phyloP scores from a whole-genome alignment of 306 rosid genomes.

The Glycine latifolia region DNA sequence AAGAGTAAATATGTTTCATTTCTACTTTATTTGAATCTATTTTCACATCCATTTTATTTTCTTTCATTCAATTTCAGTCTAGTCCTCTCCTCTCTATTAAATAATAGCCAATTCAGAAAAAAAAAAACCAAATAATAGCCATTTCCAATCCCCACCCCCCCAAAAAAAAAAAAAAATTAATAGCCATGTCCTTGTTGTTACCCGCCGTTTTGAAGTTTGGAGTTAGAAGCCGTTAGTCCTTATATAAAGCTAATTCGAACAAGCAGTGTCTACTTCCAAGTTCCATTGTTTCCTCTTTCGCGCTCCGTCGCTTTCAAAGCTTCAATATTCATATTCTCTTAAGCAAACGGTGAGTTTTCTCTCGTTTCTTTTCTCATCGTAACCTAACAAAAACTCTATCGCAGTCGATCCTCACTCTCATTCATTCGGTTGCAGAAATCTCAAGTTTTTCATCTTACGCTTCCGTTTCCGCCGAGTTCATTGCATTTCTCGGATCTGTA shows the following conservation, averaged over 20 bases:
- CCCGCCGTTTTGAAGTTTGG: constrained; percentile 41
- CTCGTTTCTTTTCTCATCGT: constrained; percentile 10
- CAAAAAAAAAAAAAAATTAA: no score
- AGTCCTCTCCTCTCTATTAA: no score
- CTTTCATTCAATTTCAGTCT: no score
- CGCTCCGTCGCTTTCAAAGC: not conserved
- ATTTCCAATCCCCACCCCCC: no score
- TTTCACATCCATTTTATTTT: no score
- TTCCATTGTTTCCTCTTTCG: not conserved
- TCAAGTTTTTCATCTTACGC: not conserved
- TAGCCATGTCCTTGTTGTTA: no score
- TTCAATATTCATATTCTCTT: constrained; percentile 26
- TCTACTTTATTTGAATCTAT: no score
- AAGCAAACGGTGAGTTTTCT: constrained; percentile 35
- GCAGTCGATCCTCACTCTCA: constrained; percentile 24
- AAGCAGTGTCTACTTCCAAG: not conserved
- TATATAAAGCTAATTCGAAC: constrained; percentile 13
- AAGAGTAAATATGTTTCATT: no score
- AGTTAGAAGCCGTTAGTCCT: constrained; percentile 40
- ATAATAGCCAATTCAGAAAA: no score
- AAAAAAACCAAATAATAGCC: no score
- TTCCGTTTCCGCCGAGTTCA: no score
- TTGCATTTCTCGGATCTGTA: no score
- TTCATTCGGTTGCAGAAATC: constrained; percentile 21
- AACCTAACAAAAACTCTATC: constrained; percentile 10